Conservation (phyloP, 495 filamentous ascomycete species). For the Rostrohypoxylon terebratum region DNA sequence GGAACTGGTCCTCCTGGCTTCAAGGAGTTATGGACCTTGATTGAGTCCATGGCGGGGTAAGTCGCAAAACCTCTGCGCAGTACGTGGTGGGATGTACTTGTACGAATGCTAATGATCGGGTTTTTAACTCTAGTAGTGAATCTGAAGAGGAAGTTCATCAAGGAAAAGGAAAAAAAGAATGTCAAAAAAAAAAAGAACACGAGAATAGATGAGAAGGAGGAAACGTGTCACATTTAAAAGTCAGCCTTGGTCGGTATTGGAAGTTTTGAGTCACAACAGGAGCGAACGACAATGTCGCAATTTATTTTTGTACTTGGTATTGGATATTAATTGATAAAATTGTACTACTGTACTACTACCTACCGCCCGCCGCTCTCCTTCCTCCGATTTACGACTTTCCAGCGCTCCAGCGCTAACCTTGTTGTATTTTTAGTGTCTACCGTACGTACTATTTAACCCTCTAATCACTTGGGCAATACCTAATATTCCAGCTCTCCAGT, state of each 20-base stretch:
- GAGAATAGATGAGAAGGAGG: constrained; percentile 1
- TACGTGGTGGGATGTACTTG: constrained; percentile 28
- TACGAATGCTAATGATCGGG: constrained; percentile 11
- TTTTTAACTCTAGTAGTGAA: constrained; percentile 38
- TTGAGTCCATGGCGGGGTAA: constrained; percentile 58
- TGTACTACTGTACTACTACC: not conserved
- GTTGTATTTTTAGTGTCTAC: no score
- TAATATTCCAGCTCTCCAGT: no score
- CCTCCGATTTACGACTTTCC: no score
- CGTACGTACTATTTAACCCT: no score
- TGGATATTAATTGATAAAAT: no score
- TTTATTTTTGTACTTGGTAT: constrained; percentile 3
- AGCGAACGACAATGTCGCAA: constrained; percentile 28
- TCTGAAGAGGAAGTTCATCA: constrained; percentile 47
- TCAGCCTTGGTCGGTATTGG: constrained; percentile 7
- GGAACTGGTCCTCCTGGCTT: constrained; percentile 74
- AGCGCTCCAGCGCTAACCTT: no score
- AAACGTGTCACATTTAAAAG: constrained; percentile 27
- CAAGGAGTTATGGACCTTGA: constrained; percentile 82
- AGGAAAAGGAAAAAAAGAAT: constrained; percentile 38
- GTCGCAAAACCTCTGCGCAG: constrained; percentile 48
- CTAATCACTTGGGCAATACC: no score
- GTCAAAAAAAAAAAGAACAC: not conserved
- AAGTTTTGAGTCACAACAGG: constrained; percentile 35
- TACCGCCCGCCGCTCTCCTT: no score